Base-by-base conservation (phyloP, 129 eudicot genomes). In the Pulicaria dysenterica region DNA sequence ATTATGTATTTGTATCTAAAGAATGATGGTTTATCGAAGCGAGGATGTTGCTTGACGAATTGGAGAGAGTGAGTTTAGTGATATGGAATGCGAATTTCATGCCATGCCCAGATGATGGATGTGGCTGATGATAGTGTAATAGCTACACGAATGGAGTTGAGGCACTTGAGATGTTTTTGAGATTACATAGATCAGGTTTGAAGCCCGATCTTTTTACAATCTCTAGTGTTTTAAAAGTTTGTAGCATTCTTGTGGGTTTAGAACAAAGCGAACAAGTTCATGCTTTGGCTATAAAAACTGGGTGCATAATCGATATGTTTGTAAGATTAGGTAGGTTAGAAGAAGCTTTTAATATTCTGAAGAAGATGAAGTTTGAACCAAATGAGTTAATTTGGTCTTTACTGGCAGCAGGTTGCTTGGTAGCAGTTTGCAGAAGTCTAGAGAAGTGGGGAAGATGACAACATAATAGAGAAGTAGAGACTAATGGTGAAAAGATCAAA, bases 181-280 rank as follows among this genome's bases (percentile, higher is more conserved):
- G 80, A 79, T 77, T 94, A 83, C 83, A 82, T 48, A 71, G 77
- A 48, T 87, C 93, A 5, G 89, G 87, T 17, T 59, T 79, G 64
- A 87, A 77, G 61, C 98, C 98, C 24, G 98, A 90, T 82, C 80
- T 80, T 36, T 90, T 78, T 76, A 94, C 98, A 15, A 76, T 82
- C 62, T 94, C 96, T 6, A 87, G 97, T 56, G 65, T 86, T 53
- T 81, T 94, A 64, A 82, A 83, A 0, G 85, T 88, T 37, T 94
- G 98, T 73, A 84, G 96, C 76, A 70, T 79, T 72, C 83, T 90
- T 53, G 80, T 80, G 53, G 96, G 89, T 54, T 51, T 94, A 79
- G 96, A 94, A 70, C 96, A 90, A 72, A 97, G 98, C 43, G 95
- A 90, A 78, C 96, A 94, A 71, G 73, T 88, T 62, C 98, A 94